Percentiles rank a stretch among this genome's conserved stretches.
These are phyloP conservation scores for Pythium insidiosum DNA, from an alignment of 352 stramenopile species.

Conservation along the genomic window DNA sequence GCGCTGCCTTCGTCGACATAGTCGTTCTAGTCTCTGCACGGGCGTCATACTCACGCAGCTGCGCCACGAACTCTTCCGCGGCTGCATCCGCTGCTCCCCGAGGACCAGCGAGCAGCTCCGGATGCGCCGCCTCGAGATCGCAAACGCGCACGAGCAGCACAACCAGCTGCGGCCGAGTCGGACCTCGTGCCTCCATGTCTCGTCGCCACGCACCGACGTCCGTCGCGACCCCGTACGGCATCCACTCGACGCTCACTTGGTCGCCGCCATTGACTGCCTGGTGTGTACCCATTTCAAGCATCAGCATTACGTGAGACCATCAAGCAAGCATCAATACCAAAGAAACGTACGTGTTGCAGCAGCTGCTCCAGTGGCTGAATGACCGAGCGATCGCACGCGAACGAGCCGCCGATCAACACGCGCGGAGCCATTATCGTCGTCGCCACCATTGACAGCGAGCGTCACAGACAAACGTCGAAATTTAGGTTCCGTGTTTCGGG, in stretches of 20 bases:
- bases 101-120: slow-evolving; percentile 25
- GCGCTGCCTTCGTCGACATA: not conserved
- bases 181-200: not conserved
- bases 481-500: no score
- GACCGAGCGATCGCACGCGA: slow-evolving; percentile 40
- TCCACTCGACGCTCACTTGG: slow-evolving; percentile 36
- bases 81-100: not conserved
- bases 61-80: not conserved
- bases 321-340: not conserved
- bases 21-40: slow-evolving; percentile 5
- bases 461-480: no score
- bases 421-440: no score
- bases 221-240: slow-evolving; percentile 38
- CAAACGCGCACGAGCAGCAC: slow-evolving; percentile 49
- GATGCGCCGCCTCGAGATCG: slow-evolving; percentile 45
- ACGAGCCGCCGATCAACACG: slow-evolving; percentile 44
- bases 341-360: slow-evolving; percentile 28
- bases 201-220: slow-evolving; percentile 24
- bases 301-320: not conserved
- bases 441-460: no score
- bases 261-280: slow-evolving; percentile 18
- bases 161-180: slow-evolving; percentile 24
- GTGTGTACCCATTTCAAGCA: slow-evolving; percentile 1
- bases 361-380: slow-evolving; percentile 43
- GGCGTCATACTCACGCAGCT: not conserved